phyloP scores from a whole-genome alignment of 1,284 basidiomycete genomes.

The Heimioporus punctisporus region DNA sequence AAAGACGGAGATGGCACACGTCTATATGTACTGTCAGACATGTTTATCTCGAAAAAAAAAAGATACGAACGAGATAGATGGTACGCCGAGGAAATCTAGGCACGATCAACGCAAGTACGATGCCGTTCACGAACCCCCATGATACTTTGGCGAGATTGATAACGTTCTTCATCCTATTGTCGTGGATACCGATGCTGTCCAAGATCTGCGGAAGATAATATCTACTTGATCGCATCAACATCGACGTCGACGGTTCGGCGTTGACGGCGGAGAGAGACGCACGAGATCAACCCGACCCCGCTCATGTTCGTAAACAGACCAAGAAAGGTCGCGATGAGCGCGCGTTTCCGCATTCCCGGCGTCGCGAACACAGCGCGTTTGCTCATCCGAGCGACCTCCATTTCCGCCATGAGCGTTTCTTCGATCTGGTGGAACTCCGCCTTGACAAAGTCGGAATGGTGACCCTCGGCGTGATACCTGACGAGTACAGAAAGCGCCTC shows the following conservation, averaged over 20 bases:
- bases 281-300: slow-evolving; percentile 13
- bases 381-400: not conserved
- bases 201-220: slow-evolving; percentile 14
- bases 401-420: slow-evolving; percentile 35
- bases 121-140: slow-evolving; percentile 14
- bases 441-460: slow-evolving; percentile 13
- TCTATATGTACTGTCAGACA: slow-evolving; percentile 7
- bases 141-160: slow-evolving; percentile 12
- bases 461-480: slow-evolving; percentile 19
- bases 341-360: slow-evolving; percentile 1
- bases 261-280: not conserved
- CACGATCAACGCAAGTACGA: slow-evolving; percentile 9
- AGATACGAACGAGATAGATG: slow-evolving; percentile 18
- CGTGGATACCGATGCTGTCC: slow-evolving; percentile 19
- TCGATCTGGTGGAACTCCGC: slow-evolving; percentile 47
- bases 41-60: not conserved
- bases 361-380: not conserved
- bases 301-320: slow-evolving; percentile 51
- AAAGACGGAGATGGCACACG: slow-evolving; percentile 14
- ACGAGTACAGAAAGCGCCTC: slow-evolving; percentile 31
- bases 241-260: no score
- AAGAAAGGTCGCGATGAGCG: slow-evolving; percentile 18
- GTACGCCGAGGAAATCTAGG: slow-evolving; percentile 17
- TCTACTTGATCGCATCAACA: not conserved
- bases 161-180: slow-evolving; percentile 20